Evolutionary conservation across 1,284 basidiomycete species (phyloP), one percentile per base, ranked within the genome.

Genomic region (Pseudozyma thailandica): DNA sequence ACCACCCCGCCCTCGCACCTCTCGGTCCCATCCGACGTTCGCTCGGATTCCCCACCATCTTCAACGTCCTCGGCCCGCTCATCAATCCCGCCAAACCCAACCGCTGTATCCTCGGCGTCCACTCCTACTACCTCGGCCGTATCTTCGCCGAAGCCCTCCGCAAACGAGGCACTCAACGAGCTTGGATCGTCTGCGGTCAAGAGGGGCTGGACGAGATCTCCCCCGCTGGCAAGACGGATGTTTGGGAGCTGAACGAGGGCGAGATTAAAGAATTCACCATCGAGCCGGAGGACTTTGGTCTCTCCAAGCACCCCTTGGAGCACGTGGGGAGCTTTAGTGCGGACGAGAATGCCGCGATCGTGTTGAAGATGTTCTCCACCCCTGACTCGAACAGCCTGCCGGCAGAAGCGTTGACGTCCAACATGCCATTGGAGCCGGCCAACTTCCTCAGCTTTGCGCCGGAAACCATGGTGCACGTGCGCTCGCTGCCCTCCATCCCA

Each of bases 171-270:
- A 91, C 94, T 12, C 85, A 90, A 75, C 88, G 91, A 25, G 94
- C 93, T 6, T 86, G 96, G 74, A 93, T 98, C 33, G 95, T 98
- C 0, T 98, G 94, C 77, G 95, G 95, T 1, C 88, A 88, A 45
- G 96, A 98, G 83, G 89, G 89, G 1, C 86, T 98, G 41, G 95
- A 98, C 83, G 95, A 98, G 86, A 93, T 98, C 80, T 92, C 91
- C 79, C 79, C 93, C 90, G 5, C 75, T 7, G 95, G 95, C 0
- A 88, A 90, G n/a, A 95, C 94, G 10, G 88, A 89, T 84, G 90
- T 80, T 7, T 82, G 81, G 81, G 77, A 82, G 45, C 51, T 82
- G 15, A 46, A 59, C 7, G 23, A 68, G 4, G 73, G 71, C 23
- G 20, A 51, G n/a, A 77, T 82, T 25, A 43, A 15, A 12, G 75